Base-by-base conservation (phyloP, 2,329 filamentous ascomycete genomes). In the Geoglossum cookeanum region DNA sequence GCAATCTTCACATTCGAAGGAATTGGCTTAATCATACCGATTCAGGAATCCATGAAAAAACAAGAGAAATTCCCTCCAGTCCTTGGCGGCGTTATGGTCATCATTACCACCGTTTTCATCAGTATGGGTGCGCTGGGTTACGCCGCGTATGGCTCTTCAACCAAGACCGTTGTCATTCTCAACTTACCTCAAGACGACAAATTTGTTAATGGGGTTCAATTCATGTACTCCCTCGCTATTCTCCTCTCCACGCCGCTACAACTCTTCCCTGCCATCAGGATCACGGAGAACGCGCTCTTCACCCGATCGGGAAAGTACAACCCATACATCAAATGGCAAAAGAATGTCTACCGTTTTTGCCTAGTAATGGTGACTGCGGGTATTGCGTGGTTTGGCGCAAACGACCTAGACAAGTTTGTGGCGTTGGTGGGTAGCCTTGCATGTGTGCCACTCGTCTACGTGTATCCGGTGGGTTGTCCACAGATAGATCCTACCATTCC, bases 1-100 rank as follows among this genome's bases (percentile, higher is more conserved):
- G 92, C 94, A 32, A 97, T 98, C 68, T 98, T 98, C 72, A 97
- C 92, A 0, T 98, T 97, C 66, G 92, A 98, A 68, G 92, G 92
- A 32, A 94, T 98, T 60, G 94, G 92, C 11, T 80, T 98, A 54
- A 94, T 98, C 69, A 96, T 98, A 61, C 92, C 94, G 0, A 96
- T 98, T 59, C 94, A 98, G 70, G 90, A 94, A 65, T 94, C 90
- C 27, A 98, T 98, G 92, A 86, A 84, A 67, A 77, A 90, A 47
- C 94, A 91, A 0, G 76, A 83, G 62, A 91, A 94, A 68, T 98
- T 98, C 69, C 89, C 92, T 52, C 79, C 79, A 59, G 91, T 98
- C 53, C 81, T 98, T 62, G 85, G 83, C 55, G 78, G 81, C 45
- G 88, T 98, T 65, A 98, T 98, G 92, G 77, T 96, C 64, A 84